Base-by-base conservation (phyloP, 192 early-diverging fungal genomes). In the Mortierella claussenii region DNA sequence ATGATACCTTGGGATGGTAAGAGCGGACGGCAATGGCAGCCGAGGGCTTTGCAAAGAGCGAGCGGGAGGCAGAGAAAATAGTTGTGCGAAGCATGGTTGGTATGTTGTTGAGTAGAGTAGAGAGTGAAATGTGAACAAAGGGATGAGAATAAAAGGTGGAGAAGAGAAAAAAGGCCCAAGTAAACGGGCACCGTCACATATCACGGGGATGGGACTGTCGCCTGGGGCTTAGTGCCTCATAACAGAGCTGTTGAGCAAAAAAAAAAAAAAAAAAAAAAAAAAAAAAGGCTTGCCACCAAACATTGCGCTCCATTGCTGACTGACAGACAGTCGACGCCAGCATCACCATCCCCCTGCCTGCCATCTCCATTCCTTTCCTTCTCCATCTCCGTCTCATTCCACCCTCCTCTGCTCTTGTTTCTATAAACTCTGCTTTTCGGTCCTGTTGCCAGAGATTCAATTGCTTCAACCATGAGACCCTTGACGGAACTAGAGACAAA, bases 401-500 rank as follows among this genome's bases (percentile, higher is more conserved):
- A 49, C 12, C n/a, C 47, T 17, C 21, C 27, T 2, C 47, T 9
- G 12, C 17, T 24, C 5, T n/a, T n/a, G n/a, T n/a, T n/a, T n/a
- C n/a, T n/a, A n/a, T n/a, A n/a, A n/a, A n/a, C n/a, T n/a, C n/a
- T n/a, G n/a, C n/a, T n/a, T n/a, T n/a, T n/a, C n/a, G n/a, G n/a
- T n/a, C n/a, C n/a, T n/a, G n/a, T n/a, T n/a, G n/a, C n/a, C n/a
- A n/a, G n/a, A n/a, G n/a, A n/a, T n/a, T n/a, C n/a, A n/a, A n/a
- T n/a, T n/a, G n/a, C n/a, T 30, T 55, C 26, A 15, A 33, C 31
- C 50, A 99, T 99, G 97, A 88, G 97, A 50, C 97, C 96, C 7
- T 85, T 99, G 42, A 99, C 97, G 46, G 93, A 96, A 78, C 92
- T 96, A 81, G 97, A 99, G 80, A 97, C 97, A 51, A 96, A 97